These are phyloP conservation scores for Paragyromitra xinjiangensis DNA, from an alignment of 495 filamentous ascomycete genomes.

Conservation along the genomic window DNA sequence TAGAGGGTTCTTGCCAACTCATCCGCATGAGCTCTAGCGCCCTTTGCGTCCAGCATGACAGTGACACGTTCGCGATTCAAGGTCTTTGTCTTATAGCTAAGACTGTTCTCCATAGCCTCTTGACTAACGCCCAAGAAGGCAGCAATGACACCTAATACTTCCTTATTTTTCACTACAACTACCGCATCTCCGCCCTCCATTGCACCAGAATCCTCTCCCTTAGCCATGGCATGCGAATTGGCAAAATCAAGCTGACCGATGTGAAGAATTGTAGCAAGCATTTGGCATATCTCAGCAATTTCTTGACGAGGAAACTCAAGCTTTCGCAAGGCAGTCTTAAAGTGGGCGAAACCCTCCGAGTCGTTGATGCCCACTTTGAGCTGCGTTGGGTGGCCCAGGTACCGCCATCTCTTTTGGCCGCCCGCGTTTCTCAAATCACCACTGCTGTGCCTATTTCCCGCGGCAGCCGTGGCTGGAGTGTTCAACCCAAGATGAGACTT, in stretches of 20 bases:
- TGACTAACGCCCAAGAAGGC: conserved; percentile 87
- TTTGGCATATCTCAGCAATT: conserved; percentile 95
- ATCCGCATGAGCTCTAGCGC: conserved; percentile 89
- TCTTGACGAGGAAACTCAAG: conserved; percentile 91
- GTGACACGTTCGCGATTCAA: conserved; percentile 94
- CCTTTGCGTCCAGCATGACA: conserved; percentile 92
- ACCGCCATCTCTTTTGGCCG: conserved; percentile 85
- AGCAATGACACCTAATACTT: conserved; percentile 82
- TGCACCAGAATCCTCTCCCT: conserved; percentile 90
- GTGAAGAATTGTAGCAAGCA: conserved; percentile 89
- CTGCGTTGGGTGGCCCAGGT: conserved; percentile 94
- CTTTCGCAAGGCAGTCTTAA: conserved; percentile 93
- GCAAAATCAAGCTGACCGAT: conserved; percentile 94
- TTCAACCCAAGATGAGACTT: conserved; percentile 90
- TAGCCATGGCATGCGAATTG: conserved; percentile 74
- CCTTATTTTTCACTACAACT: conserved; percentile 91
- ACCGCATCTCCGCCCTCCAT: conserved; percentile 89
- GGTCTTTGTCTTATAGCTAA: conserved; percentile 95
- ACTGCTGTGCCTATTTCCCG: conserved; percentile 60
- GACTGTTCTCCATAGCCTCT: conserved; percentile 80
- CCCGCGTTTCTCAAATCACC: conserved; percentile 62
- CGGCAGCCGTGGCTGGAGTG: conserved; percentile 59
- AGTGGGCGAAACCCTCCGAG: conserved; percentile 91
- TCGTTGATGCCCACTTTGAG: conserved; percentile 97
- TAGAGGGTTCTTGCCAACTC: conserved; percentile 93